Percentiles rank a stretch among this genome's conserved stretches.
Evolutionary conservation across 768 basidiomycete genomes (phyloP).

Genomic region (Suillus clintonianus): DNA sequence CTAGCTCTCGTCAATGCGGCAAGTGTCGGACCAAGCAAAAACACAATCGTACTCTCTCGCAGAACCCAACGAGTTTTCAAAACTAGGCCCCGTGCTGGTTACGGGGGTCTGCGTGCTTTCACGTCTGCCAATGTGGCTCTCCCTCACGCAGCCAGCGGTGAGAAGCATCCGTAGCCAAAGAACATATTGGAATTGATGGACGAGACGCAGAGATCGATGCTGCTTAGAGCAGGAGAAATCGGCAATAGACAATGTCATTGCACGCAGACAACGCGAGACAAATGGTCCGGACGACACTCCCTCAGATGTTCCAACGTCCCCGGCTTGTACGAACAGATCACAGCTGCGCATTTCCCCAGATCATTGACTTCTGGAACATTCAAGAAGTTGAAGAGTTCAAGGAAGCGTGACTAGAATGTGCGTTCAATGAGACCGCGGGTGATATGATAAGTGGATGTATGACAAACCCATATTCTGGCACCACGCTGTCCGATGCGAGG

Average conservation of each 20-base stretch:
- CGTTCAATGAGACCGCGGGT: background rate
- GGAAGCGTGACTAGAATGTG: conserved; percentile 38
- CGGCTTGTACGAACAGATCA: conserved; percentile 35
- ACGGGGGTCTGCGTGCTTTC: background rate
- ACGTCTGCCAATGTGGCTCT: background rate
- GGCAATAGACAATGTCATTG: too few relatives aligned
- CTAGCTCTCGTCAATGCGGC: background rate
- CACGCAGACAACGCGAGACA: too few relatives aligned
- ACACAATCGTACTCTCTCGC: background rate
- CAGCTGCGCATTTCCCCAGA: too few relatives aligned
- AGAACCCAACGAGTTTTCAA: background rate
- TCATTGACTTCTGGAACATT: too few relatives aligned
- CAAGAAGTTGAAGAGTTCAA: too few relatives aligned
- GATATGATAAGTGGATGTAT: background rate
- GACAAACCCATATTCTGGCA: conserved; percentile 36
- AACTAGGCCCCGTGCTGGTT: background rate
- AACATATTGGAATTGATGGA: too few relatives aligned
- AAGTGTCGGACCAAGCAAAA: too few relatives aligned
- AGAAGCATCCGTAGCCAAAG: background rate
- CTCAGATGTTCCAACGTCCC: background rate
- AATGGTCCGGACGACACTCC: background rate
- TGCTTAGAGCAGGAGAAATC: too few relatives aligned
- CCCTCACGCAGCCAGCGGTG: conserved; percentile 6
- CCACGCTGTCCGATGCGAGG: conserved; percentile 39
- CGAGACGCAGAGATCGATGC: too few relatives aligned